Evolutionary conservation across 805 yeast species (phyloP).

Genomic region (Ogataea nonfermentans): DNA sequence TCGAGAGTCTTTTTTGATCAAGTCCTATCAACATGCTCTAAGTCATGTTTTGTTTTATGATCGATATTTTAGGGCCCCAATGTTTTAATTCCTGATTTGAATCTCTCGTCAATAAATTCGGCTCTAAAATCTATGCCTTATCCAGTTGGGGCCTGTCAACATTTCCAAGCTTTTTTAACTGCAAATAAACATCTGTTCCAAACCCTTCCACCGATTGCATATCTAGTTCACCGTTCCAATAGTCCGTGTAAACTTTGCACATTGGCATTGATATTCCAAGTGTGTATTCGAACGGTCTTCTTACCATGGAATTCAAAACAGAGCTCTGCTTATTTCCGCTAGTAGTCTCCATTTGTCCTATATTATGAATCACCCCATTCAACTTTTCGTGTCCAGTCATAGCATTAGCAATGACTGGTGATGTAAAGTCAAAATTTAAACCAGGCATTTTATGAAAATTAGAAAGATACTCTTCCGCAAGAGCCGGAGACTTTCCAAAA

Average conservation of each 20-base stretch:
- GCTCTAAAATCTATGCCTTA: slow-evolving; percentile 56
- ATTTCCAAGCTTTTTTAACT: slow-evolving; percentile 74
- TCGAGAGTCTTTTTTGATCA: no score
- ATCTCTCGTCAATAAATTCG: no score
- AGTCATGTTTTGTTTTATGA: no score
- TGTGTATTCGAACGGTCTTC: slow-evolving; percentile 71
- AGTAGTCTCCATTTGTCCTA: slow-evolving; percentile 34
- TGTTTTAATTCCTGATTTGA: no score
- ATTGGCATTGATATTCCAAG: slow-evolving; percentile 89
- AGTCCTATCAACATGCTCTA: no score
- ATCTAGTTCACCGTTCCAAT: slow-evolving; percentile 91
- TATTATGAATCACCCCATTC: slow-evolving; percentile 28
- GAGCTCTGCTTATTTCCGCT: slow-evolving; percentile 33
- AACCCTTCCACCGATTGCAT: slow-evolving; percentile 85
- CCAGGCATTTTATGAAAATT: slow-evolving; percentile 75
- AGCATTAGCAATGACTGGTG: slow-evolving; percentile 22
- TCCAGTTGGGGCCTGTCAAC: slow-evolving; percentile 66
- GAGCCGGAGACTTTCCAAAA: slow-evolving; percentile 68
- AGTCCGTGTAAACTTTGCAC: slow-evolving; percentile 90
- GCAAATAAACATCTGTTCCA: slow-evolving; percentile 85
- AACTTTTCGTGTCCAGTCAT: slow-evolving; percentile 11
- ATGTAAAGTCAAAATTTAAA: slow-evolving; percentile 38
- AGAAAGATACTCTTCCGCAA: slow-evolving; percentile 56
- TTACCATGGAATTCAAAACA: slow-evolving; percentile 62
- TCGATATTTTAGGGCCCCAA: no score